Conservation (phyloP, 441 rosid genomes). For the Bocquillonia castaneifolia region DNA sequence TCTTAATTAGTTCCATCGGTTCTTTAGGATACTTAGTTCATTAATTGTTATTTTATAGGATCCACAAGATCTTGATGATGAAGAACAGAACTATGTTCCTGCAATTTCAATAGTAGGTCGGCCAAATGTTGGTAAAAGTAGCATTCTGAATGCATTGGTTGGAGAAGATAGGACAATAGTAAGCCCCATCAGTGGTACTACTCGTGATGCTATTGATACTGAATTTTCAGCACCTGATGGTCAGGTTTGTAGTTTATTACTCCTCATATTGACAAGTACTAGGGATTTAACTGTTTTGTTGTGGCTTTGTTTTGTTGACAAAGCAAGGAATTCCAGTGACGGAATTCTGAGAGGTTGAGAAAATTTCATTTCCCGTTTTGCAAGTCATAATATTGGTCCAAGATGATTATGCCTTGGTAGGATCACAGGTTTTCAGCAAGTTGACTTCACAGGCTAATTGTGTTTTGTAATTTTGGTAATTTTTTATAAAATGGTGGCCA, state of each 20-base stretch:
- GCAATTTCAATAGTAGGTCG: slow-evolving; percentile 92
- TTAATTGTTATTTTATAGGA: slow-evolving; percentile 37
- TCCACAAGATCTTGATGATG: slow-evolving; percentile 37
- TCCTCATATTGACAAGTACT: background rate
- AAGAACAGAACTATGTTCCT: slow-evolving; percentile 66
- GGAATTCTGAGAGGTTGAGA: background rate
- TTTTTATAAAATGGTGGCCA: background rate
- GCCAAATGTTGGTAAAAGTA: slow-evolving; percentile 97
- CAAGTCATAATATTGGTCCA: background rate
- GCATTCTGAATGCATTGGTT: slow-evolving; percentile 92
- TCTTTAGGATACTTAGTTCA: background rate
- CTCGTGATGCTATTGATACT: slow-evolving; percentile 96
- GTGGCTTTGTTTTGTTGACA: background rate
- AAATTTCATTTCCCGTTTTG: background rate
- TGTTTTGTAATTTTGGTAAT: background rate
- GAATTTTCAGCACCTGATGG: slow-evolving; percentile 84
- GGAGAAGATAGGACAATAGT: slow-evolving; percentile 97
- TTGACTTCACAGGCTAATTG: background rate
- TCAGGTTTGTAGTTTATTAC: slow-evolving; percentile 45
- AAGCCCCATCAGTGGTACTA: slow-evolving; percentile 95
- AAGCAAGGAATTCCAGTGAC: background rate
- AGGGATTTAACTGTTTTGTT: background rate
- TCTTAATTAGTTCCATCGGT: background rate
- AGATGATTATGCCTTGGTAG: background rate
- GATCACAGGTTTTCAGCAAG: background rate